phyloP scores from a whole-genome alignment of 345 rosid genomes.

The Cardamine chenopodiifolia region DNA sequence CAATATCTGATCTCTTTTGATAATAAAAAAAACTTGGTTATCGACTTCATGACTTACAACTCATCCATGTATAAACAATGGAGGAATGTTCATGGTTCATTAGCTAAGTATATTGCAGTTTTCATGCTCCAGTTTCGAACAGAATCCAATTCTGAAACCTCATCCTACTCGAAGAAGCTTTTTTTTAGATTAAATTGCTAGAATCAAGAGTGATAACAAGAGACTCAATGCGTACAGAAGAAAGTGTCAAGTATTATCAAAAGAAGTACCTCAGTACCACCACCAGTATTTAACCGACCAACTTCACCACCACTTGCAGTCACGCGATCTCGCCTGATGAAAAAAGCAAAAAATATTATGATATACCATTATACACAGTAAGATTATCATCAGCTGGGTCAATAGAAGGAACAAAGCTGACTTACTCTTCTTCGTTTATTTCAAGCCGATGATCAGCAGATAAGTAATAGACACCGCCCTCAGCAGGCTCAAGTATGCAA shows the following conservation, averaged over 20 bases:
- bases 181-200: not conserved
- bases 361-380: slow-evolving; percentile 27
- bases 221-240: not conserved
- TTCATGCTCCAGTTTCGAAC: not conserved
- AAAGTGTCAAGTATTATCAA: slow-evolving; percentile 3
- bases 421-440: slow-evolving; percentile 93
- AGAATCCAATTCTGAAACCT: not conserved
- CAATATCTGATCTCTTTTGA: not conserved
- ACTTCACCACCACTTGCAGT: slow-evolving; percentile 99
- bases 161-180: not conserved
- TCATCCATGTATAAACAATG: not conserved
- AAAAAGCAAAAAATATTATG: slow-evolving; percentile 16
- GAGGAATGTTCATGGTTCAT: not conserved
- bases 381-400: not conserved
- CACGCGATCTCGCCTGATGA: slow-evolving; percentile 76
- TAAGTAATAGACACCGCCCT: slow-evolving; percentile 82
- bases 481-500: slow-evolving; percentile 94
- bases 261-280: slow-evolving; percentile 89
- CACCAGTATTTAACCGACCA: slow-evolving; percentile 95
- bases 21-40: not conserved
- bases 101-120: not conserved
- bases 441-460: slow-evolving; percentile 99
- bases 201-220: slow-evolving; percentile 10
- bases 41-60: not conserved
- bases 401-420: slow-evolving; percentile 20